A percentile compares a stretch with the other conserved stretches of the same genome.
Conservation (phyloP, 371 early-diverging fungal species). For the Mucor mucedo region DNA sequence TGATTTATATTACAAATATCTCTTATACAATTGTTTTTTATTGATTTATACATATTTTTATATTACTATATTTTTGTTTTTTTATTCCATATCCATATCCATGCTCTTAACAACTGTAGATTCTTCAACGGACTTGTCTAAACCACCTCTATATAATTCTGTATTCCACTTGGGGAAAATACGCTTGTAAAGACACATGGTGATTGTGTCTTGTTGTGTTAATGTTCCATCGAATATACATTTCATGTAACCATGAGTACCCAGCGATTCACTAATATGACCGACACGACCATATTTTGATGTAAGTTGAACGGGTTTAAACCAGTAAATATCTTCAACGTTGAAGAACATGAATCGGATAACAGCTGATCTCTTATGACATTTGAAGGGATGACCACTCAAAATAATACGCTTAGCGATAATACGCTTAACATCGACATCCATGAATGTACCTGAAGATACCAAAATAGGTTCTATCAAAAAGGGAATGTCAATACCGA, state of each 20-base stretch:
- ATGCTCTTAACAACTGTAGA: constrained; percentile 23
- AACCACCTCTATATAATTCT: constrained; percentile 39
- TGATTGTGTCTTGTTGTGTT: constrained; percentile 92
- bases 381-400: constrained; percentile 94
- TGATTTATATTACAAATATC: too few species aligned
- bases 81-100: constrained; percentile 19
- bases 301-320: constrained; percentile 90
- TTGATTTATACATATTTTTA: constrained; percentile 7
- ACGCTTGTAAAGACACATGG: constrained; percentile 95
- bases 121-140: constrained; percentile 22
- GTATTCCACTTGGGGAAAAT: constrained; percentile 92
- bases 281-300: constrained; percentile 93
- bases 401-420: constrained; percentile 93
- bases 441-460: constrained; percentile 79
- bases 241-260: constrained; percentile 98
- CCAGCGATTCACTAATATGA: constrained; percentile 90
- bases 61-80: not conserved
- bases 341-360: constrained; percentile 97
- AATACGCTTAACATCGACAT: constrained; percentile 83
- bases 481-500: not conserved
- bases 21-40: constrained; percentile 10
- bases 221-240: constrained; percentile 90
- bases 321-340: constrained; percentile 87
- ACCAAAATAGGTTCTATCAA: constrained; percentile 67
- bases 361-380: constrained; percentile 91